phyloP scores from a whole-genome alignment of 148 eudicot species.

The Dysphania ambrosioides region DNA sequence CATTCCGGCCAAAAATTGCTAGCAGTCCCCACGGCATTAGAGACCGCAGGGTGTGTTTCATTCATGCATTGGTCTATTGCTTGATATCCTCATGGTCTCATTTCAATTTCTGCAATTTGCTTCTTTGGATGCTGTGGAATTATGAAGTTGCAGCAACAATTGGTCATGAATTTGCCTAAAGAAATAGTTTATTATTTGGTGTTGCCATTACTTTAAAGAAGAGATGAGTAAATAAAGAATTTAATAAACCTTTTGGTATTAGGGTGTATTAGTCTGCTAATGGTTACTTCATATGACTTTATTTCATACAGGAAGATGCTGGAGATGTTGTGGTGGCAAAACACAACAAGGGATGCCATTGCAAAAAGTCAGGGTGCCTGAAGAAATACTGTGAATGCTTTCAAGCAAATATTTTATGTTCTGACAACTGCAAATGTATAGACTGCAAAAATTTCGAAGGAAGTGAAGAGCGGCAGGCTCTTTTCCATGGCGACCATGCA shows the following conservation, averaged over 20 bases:
- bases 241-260: background rate
- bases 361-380: conserved; percentile 98
- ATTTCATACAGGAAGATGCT: conserved; percentile 61
- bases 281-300: conserved; percentile 3
- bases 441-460: conserved; percentile 98
- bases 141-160: background rate
- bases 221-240: background rate
- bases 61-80: conserved; percentile 1
- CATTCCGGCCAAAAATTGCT: conserved; percentile 97
- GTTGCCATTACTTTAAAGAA: background rate
- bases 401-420: conserved; percentile 95
- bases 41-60: conserved; percentile 52
- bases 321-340: conserved; percentile 69
- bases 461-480: conserved; percentile 94
- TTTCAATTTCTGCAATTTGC: background rate
- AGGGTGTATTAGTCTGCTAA: background rate
- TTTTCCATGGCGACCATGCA: conserved; percentile 90
- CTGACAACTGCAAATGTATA: conserved; percentile 91
- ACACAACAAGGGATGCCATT: conserved; percentile 98
- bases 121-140: conserved; percentile 6
- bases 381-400: conserved; percentile 98
- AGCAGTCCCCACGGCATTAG: conserved; percentile 87
- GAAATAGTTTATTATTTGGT: background rate
- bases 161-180: background rate
- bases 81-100: background rate